Percentiles rank a stretch among this genome's conserved stretches.
Evolutionary conservation across 768 basidiomycete genomes (phyloP).

Genomic region (Mycena belliarum): DNA sequence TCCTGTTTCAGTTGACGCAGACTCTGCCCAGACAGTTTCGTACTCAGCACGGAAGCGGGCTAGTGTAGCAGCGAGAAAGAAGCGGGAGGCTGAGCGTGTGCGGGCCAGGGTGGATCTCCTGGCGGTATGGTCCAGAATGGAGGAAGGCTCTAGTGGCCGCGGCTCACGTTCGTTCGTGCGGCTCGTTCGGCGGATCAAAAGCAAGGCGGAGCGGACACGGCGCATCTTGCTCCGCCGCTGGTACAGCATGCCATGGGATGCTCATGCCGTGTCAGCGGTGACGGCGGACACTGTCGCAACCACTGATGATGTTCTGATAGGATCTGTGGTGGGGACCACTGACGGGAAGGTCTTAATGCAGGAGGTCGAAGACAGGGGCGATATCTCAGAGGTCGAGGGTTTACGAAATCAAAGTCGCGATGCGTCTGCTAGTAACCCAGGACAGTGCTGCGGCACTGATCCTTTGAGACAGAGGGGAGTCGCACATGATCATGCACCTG

Average conservation of each 20-base stretch:
- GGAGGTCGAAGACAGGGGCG: neutral
- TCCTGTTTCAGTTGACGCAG: neutral
- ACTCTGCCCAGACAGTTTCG: neutral
- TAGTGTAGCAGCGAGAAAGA: neutral
- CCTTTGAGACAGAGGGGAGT: slow-evolving; percentile 8
- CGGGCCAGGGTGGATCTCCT: neutral
- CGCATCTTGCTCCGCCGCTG: neutral
- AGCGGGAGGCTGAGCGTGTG: neutral
- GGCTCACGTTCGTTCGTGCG: neutral
- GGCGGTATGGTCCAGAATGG: neutral
- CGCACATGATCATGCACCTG: neutral
- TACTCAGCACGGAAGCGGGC: slow-evolving; percentile 1
- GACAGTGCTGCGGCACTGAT: slow-evolving; percentile 6
- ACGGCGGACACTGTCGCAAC: neutral
- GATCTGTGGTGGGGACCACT: neutral
- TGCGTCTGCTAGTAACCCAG: slow-evolving; percentile 13
- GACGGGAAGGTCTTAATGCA: neutral
- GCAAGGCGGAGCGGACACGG: neutral
- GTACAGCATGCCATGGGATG: neutral
- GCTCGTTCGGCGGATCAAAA: neutral
- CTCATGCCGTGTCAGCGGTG: neutral
- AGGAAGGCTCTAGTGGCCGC: neutral
- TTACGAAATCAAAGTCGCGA: slow-evolving; percentile 3
- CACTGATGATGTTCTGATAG: neutral
- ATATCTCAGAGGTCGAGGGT: neutral